Base-by-base conservation (phyloP, 208 protist species). In the Leishmania braziliensis region DNA sequence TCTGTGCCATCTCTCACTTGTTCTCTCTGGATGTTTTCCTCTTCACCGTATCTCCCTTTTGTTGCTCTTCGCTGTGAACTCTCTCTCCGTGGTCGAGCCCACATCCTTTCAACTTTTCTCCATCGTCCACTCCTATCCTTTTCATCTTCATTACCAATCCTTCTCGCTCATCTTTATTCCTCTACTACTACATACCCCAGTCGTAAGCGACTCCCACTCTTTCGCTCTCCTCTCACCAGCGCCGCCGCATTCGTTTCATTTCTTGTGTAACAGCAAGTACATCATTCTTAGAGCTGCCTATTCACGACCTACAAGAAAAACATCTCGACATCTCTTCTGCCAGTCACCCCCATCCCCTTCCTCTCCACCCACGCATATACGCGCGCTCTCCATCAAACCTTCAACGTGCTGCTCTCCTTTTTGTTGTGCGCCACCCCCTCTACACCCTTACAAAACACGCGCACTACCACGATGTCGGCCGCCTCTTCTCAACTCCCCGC, bases 401-500 rank as follows among this genome's bases (percentile, higher is more conserved):
- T 39, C 48, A 9, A 29, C 16, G 1, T 5, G 12, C 29, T 39
- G 48, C 51, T 58, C 29, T 46, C n/a, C 26, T 48, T 60, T 29
- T 10, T 33, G 39, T 54, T 23, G 0, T 29, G n/a, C 33, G 14
- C 12, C 10, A 26, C 33, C 0, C 63, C 56, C n/a, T 5, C 8
- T 23, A 71, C 66, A n/a, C n/a, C 1, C 50, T 62, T 50, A 75
- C 48, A 5, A 12, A 54, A 39, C 36, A 46, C 71, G 5, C 29
- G 10, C 71, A 54, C 43, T 18, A 62, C 26, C 46, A 33, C 79
- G 75, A 79, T 85, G 58, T 87, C 76, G 50, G 79, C 51, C 20
- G 48, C 43, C 43, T 77, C 78, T 29, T 86, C 81, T 66, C 73
- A 79, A 63, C 82, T 65, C 39, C 75, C 77, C 43, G 48, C 51